Evolutionary conservation across 306 rosid genomes (phyloP), one percentile per base, ranked within the genome.

Genomic region (Vigna reflexopilosa): DNA sequence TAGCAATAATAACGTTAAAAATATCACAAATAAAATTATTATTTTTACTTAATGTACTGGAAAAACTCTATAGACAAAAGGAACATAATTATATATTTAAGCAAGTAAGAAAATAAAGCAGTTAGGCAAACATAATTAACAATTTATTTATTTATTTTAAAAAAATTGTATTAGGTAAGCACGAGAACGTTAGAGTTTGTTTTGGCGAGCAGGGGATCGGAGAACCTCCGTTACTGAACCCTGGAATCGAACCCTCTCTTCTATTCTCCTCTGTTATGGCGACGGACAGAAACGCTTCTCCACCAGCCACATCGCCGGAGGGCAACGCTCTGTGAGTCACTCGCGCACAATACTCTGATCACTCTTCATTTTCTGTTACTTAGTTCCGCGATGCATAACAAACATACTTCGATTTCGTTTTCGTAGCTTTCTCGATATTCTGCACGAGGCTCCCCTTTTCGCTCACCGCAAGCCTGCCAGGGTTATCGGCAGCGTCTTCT

Each of bases 391-490:
- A 57, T 70, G 11, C 55, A 13, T 24, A 7, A 44, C 36, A 45
- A 30, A 45, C n/a, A 52, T 76, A 67, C 12, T 77, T 80, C 22
- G 65, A 3, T 9, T 26, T 66, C 64, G 2, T 26, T 66, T 11
- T 48, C 54, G 7, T 24, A 96, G 99, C 83, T 96, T 96, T 84
- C 87, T 96, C 14, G 98, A 96, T 77, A 96, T 96, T 83, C 85
- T 96, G 64, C 98, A 96, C 28, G 99, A 96, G 80, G 96, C 99
- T 82, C 98, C 99, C 13, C 76, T 93, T 13, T 90, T 96, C 22
- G 98, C 98, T 62, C 96, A 96, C 70, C 92, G 99, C 69, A 90
- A 93, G 70, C 83, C 99, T 8, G 87, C 96, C 16, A 90, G 91
- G 84, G 85, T 91, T 75, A 50, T 93, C 73, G 99, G 96, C 16